These are phyloP conservation scores for Neofusicoccum cordaticola DNA, from an alignment of 2,329 filamentous ascomycete genomes.

Conservation along the genomic window DNA sequence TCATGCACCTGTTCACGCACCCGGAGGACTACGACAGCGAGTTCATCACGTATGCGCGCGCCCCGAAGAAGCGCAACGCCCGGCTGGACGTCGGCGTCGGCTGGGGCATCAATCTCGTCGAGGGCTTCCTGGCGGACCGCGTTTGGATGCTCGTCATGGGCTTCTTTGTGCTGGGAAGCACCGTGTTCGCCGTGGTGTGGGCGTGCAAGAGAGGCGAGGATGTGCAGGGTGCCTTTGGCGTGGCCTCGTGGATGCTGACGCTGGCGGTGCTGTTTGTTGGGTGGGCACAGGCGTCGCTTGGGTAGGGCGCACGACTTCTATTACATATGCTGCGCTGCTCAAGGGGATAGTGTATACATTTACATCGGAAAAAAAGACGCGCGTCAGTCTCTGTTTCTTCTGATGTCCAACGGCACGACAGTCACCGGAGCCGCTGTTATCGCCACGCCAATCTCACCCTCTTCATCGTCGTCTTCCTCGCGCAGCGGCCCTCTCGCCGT, in stretches of 20 bases:
- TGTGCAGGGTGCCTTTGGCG: conserved; percentile 41
- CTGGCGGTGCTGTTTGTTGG: conserved; percentile 32
- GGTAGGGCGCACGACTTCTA: not conserved
- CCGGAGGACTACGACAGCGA: conserved; percentile 40
- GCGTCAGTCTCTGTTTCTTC: not conserved
- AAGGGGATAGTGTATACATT: too few relatives aligned
- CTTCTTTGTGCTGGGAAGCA: conserved; percentile 32
- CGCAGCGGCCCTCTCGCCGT: not conserved
- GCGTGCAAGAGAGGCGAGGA: conserved; percentile 29
- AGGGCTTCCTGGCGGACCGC: conserved; percentile 36
- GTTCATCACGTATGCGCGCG: conserved; percentile 35
- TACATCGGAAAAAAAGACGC: too few relatives aligned
- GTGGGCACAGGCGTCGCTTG: conserved; percentile 34
- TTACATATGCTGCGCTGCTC: too few relatives aligned
- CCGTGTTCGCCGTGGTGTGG: conserved; percentile 36
- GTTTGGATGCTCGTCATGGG: conserved; percentile 33
- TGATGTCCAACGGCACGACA: too few relatives aligned
- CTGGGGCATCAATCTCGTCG: conserved; percentile 40
- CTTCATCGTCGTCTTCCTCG: not conserved
- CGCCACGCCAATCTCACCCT: not conserved
- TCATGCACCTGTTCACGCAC: conserved; percentile 40
- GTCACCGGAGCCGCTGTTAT: not conserved
- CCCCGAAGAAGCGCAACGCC: conserved; percentile 31
- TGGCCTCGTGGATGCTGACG: conserved; percentile 37
- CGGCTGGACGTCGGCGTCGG: conserved; percentile 35